These are phyloP conservation scores for Chaetomium olivaceum DNA, from an alignment of 2,329 filamentous ascomycete species.

Conservation along the genomic window DNA sequence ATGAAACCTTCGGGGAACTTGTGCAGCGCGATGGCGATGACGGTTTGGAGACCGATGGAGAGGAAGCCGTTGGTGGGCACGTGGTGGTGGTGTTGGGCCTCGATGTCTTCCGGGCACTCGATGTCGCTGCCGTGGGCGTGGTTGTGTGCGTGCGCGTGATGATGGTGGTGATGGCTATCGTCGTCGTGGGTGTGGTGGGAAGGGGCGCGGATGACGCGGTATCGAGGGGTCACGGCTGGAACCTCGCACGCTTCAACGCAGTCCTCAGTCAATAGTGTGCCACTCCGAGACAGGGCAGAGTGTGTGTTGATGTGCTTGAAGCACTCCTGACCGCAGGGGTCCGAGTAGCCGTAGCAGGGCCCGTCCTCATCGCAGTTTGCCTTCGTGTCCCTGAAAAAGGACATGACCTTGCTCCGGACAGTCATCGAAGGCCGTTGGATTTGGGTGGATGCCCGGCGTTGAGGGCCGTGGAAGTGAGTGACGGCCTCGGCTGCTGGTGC, in stretches of 20 bases:
- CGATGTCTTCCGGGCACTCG: slow-evolving; percentile 43
- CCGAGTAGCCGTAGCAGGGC: slow-evolving; percentile 64
- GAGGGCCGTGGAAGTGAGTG: slow-evolving; percentile 30
- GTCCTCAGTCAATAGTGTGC: slow-evolving; percentile 38
- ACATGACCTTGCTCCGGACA: slow-evolving; percentile 59
- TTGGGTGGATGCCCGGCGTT: slow-evolving; percentile 35
- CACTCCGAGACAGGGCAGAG: slow-evolving; percentile 38
- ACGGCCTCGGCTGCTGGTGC: slow-evolving; percentile 37
- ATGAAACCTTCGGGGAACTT: slow-evolving; percentile 89
- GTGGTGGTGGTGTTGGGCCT: slow-evolving; percentile 80
- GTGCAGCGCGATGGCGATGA: slow-evolving; percentile 90
- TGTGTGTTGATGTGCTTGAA: slow-evolving; percentile 57
- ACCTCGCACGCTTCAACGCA: slow-evolving; percentile 35
- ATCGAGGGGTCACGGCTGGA: slow-evolving; percentile 38
- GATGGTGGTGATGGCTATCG: slow-evolving; percentile 18
- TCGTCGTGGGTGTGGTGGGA: slow-evolving; percentile 37
- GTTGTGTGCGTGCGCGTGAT: slow-evolving; percentile 16
- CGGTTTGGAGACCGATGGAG: slow-evolving; percentile 93
- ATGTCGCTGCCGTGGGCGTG: slow-evolving; percentile 24
- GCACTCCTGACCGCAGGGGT: slow-evolving; percentile 66
- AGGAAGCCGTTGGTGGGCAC: slow-evolving; percentile 92
- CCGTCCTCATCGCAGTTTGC: slow-evolving; percentile 61
- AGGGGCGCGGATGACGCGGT: slow-evolving; percentile 42
- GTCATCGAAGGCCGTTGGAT: slow-evolving; percentile 55
- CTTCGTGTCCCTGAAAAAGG: slow-evolving; percentile 66